phyloP scores from a whole-genome alignment of 2,329 filamentous ascomycete species.

The Talaromyces pinophilus region DNA sequence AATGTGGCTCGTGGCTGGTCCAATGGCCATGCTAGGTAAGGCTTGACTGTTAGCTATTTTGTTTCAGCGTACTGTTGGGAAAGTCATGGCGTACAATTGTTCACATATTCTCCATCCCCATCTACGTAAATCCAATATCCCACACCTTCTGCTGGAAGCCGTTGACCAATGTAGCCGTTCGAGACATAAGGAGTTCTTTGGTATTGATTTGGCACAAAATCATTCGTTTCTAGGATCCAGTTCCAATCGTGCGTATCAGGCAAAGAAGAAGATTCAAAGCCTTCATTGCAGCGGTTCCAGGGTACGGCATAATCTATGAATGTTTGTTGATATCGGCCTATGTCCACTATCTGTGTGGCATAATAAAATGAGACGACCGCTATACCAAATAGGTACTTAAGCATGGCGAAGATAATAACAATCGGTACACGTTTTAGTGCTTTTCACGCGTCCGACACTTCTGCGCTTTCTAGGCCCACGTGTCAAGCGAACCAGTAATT shows the following conservation, averaged over 20 bases:
- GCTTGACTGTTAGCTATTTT: not conserved
- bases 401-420: not conserved
- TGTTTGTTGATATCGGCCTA: not conserved
- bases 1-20: constrained; percentile 23
- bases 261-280: too few species aligned
- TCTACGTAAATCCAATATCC: constrained; percentile 22
- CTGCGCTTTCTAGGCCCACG: not conserved
- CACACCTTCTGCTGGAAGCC: constrained; percentile 18
- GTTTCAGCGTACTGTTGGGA: not conserved
- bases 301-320: not conserved
- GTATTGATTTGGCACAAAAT: constrained; percentile 21
- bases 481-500: not conserved
- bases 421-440: not conserved
- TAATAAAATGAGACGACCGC: not conserved
- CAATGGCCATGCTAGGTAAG: constrained; percentile 21
- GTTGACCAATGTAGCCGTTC: constrained; percentile 23
- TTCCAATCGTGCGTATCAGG: not conserved
- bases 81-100: constrained; percentile 12
- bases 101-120: constrained; percentile 15
- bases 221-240: constrained; percentile 20
- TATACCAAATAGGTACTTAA: not conserved
- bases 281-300: not conserved
- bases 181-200: constrained; percentile 22
- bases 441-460: not conserved
- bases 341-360: not conserved